A percentile compares a stretch with the other conserved stretches of the same genome.
Evolutionary conservation across 306 rosid genomes (phyloP).

Genomic region (Cucumis melo): DNA sequence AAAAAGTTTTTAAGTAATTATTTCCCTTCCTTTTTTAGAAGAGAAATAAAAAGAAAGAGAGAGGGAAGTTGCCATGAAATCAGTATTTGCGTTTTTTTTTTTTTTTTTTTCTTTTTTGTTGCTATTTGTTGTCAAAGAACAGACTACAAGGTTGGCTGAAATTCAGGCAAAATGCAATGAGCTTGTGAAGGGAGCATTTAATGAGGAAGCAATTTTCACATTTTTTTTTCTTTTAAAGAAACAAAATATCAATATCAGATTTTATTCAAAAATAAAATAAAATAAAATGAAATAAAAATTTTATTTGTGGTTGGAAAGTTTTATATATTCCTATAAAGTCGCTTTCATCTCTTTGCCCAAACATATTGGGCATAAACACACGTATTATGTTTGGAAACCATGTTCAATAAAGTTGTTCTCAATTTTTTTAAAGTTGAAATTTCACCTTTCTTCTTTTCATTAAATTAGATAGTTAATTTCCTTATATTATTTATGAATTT

Average conservation of each 20-base stretch:
- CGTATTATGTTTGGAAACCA: background rate
- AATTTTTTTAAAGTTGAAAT: background rate
- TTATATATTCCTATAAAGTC: background rate
- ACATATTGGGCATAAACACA: background rate
- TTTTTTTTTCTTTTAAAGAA: too few relatives aligned
- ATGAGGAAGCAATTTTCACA: background rate
- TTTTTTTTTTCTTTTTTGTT: background rate
- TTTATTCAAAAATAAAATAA: too few relatives aligned
- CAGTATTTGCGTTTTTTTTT: background rate
- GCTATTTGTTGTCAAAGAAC: background rate
- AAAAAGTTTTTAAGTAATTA: too few relatives aligned
- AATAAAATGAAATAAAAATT: background rate
- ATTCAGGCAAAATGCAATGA: constrained; percentile 2
- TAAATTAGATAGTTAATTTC: background rate
- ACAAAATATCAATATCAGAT: too few relatives aligned
- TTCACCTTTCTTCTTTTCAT: background rate
- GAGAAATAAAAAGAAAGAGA: background rate
- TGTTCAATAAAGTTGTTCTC: background rate
- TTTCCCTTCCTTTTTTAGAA: too few relatives aligned
- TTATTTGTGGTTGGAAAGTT: background rate
- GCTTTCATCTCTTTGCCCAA: background rate
- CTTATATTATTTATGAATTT: background rate
- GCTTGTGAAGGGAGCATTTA: constrained; percentile 1
- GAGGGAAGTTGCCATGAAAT: background rate
- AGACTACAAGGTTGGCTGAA: constrained; percentile 7